phyloP scores from a whole-genome alignment of 2,329 filamentous ascomycete species.

The Zymoseptoria tritici region DNA sequence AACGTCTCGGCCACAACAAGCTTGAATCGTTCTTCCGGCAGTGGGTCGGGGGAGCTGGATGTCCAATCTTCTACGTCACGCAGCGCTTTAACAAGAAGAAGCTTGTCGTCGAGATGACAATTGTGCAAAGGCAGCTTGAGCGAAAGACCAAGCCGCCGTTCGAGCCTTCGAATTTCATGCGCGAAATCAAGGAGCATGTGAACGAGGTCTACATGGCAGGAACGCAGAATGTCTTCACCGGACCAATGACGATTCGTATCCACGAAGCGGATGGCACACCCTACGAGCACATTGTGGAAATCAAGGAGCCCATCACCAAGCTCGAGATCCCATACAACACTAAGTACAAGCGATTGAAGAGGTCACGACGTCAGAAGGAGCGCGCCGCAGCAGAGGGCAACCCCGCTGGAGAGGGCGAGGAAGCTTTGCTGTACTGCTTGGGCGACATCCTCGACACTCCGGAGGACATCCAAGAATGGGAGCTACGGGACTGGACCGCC shows the following conservation, averaged over 20 bases:
- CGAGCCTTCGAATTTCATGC: conserved; percentile 68
- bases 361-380: conserved; percentile 75
- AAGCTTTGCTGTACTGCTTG: conserved; percentile 80
- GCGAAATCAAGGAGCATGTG: conserved; percentile 75
- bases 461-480: conserved; percentile 78
- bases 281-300: conserved; percentile 95
- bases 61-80: conserved; percentile 75
- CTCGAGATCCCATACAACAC: conserved; percentile 98
- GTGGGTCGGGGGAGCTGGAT: conserved; percentile 84
- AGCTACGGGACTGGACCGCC: conserved; percentile 77
- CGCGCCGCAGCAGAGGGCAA: conserved; percentile 59
- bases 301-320: conserved; percentile 75
- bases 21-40: conserved; percentile 89
- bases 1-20: conserved; percentile 79
- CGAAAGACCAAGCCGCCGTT: conserved; percentile 52
- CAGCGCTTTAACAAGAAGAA: conserved; percentile 98
- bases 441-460: conserved; percentile 81
- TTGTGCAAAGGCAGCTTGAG: conserved; percentile 64
- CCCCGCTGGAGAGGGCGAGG: conserved; percentile 52
- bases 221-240: conserved; percentile 65
- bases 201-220: conserved; percentile 59
- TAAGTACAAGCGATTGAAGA: conserved; percentile 95
- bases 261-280: conserved; percentile 97
- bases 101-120: conserved; percentile 83
- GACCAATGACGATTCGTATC: conserved; percentile 94